Evolutionary conservation across 108 stramenopile species (phyloP).

Genomic region (Thalassiosira profunda): DNA sequence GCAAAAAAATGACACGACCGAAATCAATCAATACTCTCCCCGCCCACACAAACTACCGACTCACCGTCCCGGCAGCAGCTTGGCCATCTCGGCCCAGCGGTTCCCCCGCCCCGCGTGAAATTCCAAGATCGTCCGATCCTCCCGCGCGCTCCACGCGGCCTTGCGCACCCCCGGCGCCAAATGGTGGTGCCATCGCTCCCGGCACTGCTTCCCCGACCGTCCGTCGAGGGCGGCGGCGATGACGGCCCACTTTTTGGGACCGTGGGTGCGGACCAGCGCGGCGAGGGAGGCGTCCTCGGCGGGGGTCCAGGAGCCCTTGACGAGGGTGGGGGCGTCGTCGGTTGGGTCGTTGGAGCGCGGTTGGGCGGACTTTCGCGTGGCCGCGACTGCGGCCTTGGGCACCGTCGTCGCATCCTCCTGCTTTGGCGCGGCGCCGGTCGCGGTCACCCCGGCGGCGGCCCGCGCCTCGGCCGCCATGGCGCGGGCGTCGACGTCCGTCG

Average conservation of each 20-base stretch:
- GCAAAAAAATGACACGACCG: neutral
- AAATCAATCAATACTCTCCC: neutral
- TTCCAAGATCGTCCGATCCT: conserved; percentile 85
- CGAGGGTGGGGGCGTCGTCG: conserved; percentile 71
- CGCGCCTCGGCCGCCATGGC: too few species aligned
- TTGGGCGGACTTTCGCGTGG: too few species aligned
- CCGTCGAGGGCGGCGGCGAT: conserved; percentile 93
- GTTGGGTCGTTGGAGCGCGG: too few species aligned
- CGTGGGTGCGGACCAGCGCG: conserved; percentile 69
- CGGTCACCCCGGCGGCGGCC: too few species aligned
- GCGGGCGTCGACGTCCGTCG: too few species aligned
- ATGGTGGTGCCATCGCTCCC: conserved; percentile 98
- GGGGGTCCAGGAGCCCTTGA: conserved; percentile 92
- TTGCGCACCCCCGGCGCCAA: conserved; percentile 93
- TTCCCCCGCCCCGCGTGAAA: conserved; percentile 75
- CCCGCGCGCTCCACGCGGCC: conserved; percentile 90
- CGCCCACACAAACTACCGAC: too few species aligned
- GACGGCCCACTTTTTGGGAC: conserved; percentile 84
- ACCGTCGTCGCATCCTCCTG: too few species aligned
- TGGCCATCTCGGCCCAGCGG: conserved; percentile 92
- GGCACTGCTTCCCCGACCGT: conserved; percentile 96
- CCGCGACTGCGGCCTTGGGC: too few species aligned
- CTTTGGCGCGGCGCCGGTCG: too few species aligned
- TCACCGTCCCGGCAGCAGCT: conserved; percentile 85
- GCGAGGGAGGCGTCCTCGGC: conserved; percentile 90